Conservation (phyloP, 768 basidiomycete genomes). For the Boletus bicolor region DNA sequence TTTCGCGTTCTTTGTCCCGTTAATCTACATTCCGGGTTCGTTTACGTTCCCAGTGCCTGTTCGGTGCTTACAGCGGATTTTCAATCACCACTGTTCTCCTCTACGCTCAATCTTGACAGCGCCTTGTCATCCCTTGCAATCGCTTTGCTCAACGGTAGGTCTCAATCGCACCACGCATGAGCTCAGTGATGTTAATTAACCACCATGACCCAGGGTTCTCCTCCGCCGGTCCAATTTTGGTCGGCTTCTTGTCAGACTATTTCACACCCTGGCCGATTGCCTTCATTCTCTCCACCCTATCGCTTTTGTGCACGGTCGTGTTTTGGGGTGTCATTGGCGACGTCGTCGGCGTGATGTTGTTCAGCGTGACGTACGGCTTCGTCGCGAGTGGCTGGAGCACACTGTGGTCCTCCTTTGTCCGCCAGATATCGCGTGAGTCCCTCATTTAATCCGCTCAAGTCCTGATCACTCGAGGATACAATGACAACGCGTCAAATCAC, state of each 20-base stretch:
- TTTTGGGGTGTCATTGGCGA: slow-evolving; percentile 1
- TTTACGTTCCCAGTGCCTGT: not conserved
- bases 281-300: not conserved
- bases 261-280: not conserved
- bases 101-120: not conserved
- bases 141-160: not conserved
- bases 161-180: too few relatives aligned
- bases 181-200: not conserved
- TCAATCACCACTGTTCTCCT: not conserved
- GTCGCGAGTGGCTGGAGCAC: not conserved
- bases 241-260: not conserved
- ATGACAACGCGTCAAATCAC: too few relatives aligned
- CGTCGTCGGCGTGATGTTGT: not conserved
- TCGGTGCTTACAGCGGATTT: not conserved
- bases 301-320: not conserved
- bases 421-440: not conserved
- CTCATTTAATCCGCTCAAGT: not conserved
- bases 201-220: not conserved
- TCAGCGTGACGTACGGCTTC: not conserved
- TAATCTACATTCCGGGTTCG: not conserved
- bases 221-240: not conserved
- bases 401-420: not conserved
- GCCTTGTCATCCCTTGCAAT: not conserved
- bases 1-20: not conserved
- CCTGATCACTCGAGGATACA: too few relatives aligned